Percentiles rank a stretch among this genome's conserved stretches.
Evolutionary conservation across 2,329 filamentous ascomycete genomes (phyloP).

Genomic region (Diaporthe destruens): DNA sequence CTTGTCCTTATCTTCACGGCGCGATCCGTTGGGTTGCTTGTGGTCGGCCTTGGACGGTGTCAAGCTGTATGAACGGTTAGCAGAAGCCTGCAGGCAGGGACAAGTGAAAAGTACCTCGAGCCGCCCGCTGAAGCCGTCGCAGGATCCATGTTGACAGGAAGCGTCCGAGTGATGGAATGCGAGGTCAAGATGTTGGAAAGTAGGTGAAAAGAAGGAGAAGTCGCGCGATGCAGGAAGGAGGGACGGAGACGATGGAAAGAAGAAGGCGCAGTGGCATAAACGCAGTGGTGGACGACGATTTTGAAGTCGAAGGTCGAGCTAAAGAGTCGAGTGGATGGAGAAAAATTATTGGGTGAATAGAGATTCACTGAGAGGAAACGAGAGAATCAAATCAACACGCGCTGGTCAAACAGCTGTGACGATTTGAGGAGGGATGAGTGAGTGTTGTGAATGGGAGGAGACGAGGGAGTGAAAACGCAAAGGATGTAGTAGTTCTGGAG

Average conservation of each 20-base stretch:
- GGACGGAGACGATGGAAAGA: background rate
- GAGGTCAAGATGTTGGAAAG: background rate
- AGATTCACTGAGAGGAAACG: too few species aligned
- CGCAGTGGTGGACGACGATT: background rate
- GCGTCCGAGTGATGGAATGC: fast-evolving
- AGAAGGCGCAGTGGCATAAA: background rate
- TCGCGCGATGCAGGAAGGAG: background rate
- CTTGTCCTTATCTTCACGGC: background rate
- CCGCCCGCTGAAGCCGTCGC: background rate
- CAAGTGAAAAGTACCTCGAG: background rate
- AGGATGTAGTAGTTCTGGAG: background rate
- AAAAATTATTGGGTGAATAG: background rate
- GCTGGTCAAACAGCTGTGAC: fast-evolving
- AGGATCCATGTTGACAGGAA: background rate
- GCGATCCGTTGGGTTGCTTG: background rate
- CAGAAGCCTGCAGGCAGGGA: background rate
- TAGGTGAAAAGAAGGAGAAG: background rate
- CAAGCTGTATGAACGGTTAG: background rate
- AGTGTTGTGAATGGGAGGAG: background rate
- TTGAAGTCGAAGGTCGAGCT: background rate
- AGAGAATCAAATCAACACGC: background rate
- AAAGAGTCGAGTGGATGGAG: too few species aligned
- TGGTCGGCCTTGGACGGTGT: background rate
- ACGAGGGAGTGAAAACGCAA: background rate
- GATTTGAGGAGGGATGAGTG: background rate